Evolutionary conservation across 345 rosid species (phyloP).

Genomic region (Citrus cavaleriei): DNA sequence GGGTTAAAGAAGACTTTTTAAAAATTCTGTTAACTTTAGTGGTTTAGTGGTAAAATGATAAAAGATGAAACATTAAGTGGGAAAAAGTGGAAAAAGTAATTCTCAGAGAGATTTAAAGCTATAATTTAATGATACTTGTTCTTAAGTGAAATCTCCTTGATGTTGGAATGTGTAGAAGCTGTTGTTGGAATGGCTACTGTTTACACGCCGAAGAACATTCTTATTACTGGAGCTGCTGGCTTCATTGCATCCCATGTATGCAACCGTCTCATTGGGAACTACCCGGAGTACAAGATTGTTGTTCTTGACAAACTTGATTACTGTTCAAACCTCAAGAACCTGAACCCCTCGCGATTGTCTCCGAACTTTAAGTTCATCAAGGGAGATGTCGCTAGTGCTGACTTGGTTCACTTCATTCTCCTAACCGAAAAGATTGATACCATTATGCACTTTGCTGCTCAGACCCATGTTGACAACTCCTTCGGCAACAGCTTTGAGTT

Average conservation of each 20-base stretch:
- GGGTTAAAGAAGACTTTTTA: too few relatives aligned
- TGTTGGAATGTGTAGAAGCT: conserved; percentile 7
- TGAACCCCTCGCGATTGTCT: conserved; percentile 28
- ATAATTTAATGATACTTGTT: background rate
- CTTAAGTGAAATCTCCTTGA: background rate
- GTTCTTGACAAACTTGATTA: conserved; percentile 51
- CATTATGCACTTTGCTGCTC: conserved; percentile 53
- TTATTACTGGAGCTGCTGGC: conserved; percentile 51
- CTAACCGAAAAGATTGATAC: conserved; percentile 45
- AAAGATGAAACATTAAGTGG: too few relatives aligned
- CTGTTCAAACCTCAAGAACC: conserved; percentile 44
- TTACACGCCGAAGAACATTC: conserved; percentile 39
- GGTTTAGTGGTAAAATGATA: too few relatives aligned
- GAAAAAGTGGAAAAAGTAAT: too few relatives aligned
- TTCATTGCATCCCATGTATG: conserved; percentile 52
- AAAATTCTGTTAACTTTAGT: too few relatives aligned
- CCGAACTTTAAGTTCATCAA: conserved; percentile 42
- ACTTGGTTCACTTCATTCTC: conserved; percentile 43
- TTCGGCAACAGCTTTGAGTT: conserved; percentile 50
- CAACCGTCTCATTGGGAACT: conserved; percentile 37
- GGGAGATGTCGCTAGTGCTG: conserved; percentile 46
- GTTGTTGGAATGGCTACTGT: conserved; percentile 6
- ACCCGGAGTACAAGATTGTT: conserved; percentile 39
- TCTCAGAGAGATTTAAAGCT: too few relatives aligned
- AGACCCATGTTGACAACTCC: conserved; percentile 48